phyloP scores from a whole-genome alignment of 331 rosid genomes.

The Telfairia occidentalis region DNA sequence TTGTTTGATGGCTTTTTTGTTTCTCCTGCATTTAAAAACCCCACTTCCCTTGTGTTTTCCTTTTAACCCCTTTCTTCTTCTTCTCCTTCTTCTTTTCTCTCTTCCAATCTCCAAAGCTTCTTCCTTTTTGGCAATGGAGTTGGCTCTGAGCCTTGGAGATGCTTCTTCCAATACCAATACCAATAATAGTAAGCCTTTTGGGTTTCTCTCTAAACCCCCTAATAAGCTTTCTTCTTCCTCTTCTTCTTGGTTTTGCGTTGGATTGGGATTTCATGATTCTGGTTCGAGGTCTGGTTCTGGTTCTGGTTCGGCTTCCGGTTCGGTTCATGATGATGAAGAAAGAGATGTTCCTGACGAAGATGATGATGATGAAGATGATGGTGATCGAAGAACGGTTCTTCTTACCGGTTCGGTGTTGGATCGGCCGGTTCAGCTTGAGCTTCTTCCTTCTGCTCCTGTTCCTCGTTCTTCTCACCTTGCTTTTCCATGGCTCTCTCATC shows the following conservation, averaged over 20 bases:
- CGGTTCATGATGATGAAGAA: constrained; percentile 2
- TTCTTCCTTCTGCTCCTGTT: constrained; percentile 60
- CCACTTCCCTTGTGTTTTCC: background rate
- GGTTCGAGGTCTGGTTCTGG: constrained; percentile 5
- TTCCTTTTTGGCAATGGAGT: constrained; percentile 36
- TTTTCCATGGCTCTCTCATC: constrained; percentile 65
- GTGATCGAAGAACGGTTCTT: background rate
- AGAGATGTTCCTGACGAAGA: background rate
- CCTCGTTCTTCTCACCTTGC: constrained; percentile 37
- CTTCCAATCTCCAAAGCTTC: background rate
- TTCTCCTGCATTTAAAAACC: constrained; percentile 2
- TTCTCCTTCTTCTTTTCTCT: background rate
- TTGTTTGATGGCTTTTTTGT: background rate
- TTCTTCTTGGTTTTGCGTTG: constrained; percentile 27
- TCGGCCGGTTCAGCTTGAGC: constrained; percentile 75
- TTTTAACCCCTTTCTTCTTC: background rate
- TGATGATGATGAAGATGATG: constrained; percentile 12
- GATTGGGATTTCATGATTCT: constrained; percentile 14
- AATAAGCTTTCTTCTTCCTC: constrained; percentile 17
- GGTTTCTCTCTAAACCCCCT: constrained; percentile 32
- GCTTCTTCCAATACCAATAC: constrained; percentile 21
- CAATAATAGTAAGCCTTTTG: constrained; percentile 28
- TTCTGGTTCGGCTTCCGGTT: background rate
- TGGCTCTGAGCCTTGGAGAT: constrained; percentile 76
- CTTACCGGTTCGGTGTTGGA: constrained; percentile 47